These are phyloP conservation scores for Paramecium pentaurelia DNA, from an alignment of 73 alveolate species.

Conservation along the genomic window DNA sequence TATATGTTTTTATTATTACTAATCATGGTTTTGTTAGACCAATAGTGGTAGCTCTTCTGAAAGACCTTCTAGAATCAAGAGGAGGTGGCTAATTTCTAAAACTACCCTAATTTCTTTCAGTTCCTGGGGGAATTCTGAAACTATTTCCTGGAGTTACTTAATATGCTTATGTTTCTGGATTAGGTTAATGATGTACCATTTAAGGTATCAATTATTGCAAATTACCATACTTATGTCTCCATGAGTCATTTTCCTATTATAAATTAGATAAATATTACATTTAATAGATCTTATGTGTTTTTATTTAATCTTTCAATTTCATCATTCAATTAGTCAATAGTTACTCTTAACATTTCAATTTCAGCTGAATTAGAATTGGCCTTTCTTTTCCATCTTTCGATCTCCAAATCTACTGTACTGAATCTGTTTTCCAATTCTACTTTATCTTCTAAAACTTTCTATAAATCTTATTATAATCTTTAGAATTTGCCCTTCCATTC, in stretches of 20 bases:
- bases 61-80: slow-evolving; percentile 2
- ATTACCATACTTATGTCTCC: slow-evolving; percentile 12
- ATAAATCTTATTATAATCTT: neutral
- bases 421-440: neutral
- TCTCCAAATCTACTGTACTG: neutral
- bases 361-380: neutral
- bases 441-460: neutral
- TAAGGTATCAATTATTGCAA: neutral
- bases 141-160: neutral
- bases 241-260: neutral
- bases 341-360: neutral
- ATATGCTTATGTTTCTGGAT: neutral
- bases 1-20: neutral
- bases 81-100: slow-evolving; percentile 4
- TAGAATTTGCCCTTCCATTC: neutral
- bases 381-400: slow-evolving; percentile 33
- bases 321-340: neutral
- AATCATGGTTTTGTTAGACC: slow-evolving; percentile 16
- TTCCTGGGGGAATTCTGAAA: slow-evolving; percentile 25
- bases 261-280: neutral
- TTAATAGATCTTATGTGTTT: neutral
- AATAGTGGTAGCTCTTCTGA: slow-evolving; percentile 1
- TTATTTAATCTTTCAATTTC: slow-evolving; percentile 35
- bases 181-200: neutral
- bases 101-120: slow-evolving; percentile 28